A percentile compares a stretch with the other conserved stretches of the same genome.
These are phyloP conservation scores for Blastomyces parvus DNA, from an alignment of 2,329 filamentous ascomycete genomes.

Conservation along the genomic window DNA sequence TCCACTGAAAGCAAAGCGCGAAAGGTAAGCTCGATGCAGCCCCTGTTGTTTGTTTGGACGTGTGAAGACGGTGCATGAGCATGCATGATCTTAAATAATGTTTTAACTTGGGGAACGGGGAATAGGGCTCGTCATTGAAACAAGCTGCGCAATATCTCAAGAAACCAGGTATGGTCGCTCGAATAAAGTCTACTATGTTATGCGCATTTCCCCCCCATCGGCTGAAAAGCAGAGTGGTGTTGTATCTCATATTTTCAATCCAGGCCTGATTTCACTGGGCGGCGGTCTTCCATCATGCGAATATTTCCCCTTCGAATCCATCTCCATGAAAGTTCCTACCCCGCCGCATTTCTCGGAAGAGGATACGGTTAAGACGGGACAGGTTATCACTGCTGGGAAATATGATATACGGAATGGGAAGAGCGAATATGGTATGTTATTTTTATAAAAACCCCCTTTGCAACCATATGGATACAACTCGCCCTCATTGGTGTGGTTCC, in stretches of 20 bases:
- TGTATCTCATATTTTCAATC: not conserved
- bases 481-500: not conserved
- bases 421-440: conserved; percentile 39
- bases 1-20: conserved; percentile 51
- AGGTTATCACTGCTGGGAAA: conserved; percentile 62
- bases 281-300: conserved; percentile 81
- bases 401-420: conserved; percentile 64
- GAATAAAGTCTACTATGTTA: not conserved
- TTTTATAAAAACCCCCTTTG: not conserved
- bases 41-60: conserved; percentile 15
- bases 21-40: conserved; percentile 23
- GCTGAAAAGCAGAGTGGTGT: conserved; percentile 7
- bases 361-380: conserved; percentile 52
- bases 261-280: conserved; percentile 74
- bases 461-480: not conserved
- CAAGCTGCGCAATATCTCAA: conserved; percentile 68
- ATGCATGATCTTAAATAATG: not conserved
- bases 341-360: conserved; percentile 61
- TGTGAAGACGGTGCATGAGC: conserved; percentile 16
- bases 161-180: conserved; percentile 48
- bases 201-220: not conserved
- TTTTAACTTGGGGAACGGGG: not conserved
- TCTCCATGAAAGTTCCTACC: conserved; percentile 63
- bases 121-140: conserved; percentile 64
- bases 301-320: conserved; percentile 81